phyloP scores from a whole-genome alignment of 257 asterid genomes.

The Solanum bukasovii region DNA sequence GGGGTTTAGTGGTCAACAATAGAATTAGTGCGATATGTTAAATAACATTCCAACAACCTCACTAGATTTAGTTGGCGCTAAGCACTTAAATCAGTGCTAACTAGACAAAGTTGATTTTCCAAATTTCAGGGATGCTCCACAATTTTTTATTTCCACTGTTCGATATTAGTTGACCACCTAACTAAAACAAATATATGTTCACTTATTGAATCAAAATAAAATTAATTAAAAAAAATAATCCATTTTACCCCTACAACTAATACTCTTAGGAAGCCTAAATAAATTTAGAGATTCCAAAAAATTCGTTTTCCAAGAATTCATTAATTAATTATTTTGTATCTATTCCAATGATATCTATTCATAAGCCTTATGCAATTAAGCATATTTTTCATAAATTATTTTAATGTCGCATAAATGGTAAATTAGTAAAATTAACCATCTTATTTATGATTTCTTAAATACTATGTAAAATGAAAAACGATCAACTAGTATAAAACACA shows the following conservation, averaged over 20 bases:
- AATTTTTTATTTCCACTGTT: neutral
- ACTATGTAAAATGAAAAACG: no score
- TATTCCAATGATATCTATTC: no score
- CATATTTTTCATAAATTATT: neutral
- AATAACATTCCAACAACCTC: neutral
- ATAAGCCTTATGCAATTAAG: neutral
- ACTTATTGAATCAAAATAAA: no score
- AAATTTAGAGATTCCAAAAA: neutral
- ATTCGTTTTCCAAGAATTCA: neutral
- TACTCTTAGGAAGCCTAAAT: no score
- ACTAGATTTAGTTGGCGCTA: neutral
- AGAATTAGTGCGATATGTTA: neutral
- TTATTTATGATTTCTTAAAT: no score
- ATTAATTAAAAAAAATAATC: no score
- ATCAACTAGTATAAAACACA: no score
- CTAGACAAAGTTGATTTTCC: neutral
- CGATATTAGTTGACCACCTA: neutral
- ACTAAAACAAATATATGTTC: no score
- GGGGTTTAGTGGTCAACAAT: neutral
- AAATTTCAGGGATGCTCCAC: neutral
- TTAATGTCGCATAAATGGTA: neutral
- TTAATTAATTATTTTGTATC: no score
- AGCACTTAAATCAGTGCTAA: neutral
- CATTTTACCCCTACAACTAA: no score
- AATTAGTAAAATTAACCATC: neutral